Evolutionary conservation across 176 grass and related monocot species (phyloP), one percentile per base, ranked within the genome.

Genomic region (Musa acuminata): DNA sequence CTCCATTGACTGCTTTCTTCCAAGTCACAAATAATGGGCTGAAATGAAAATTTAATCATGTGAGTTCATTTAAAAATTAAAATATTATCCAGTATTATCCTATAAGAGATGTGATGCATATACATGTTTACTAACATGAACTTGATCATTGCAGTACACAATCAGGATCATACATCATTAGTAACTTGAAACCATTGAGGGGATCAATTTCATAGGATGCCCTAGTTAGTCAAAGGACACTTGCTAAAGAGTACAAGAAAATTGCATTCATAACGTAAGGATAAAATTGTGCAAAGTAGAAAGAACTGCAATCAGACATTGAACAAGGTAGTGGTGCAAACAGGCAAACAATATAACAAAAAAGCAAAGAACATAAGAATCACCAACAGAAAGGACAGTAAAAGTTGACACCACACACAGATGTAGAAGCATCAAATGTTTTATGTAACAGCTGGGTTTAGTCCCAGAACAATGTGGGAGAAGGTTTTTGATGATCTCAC

Each of bases 11-110:
- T 75, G 79, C 85, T 86, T 99, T 99, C 84, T 99, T 99, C 96
- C 91, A 92, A 74, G 96, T 99, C 55, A 99, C 96, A 86, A 99
- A 99, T 66, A 99, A 84, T 75, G 96, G 88, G 81, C 96, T 99
- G 91, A 76, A 89, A 84, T 71, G 62, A 75, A 69, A 60, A 53
- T 80, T 21, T 13, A 67, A 23, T 10, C 43, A 20, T 53, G 20
- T 64, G 23, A 27, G 23, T 70, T 70, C 1, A 70, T 70, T n/a
- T n/a, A n/a, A n/a, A n/a, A n/a, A n/a, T 20, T 35, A 20, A 70
- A 50, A 50, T 70, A 70, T 0, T 70, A 51, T 50, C 48, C 14
- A 49, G 67, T 8, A 70, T 13, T 49, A 22, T 70, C 43, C 29
- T 70, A 16, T 59, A 59, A 19, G 55, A 59, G 16, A 59, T 19